Conservation (phyloP, 2,329 filamentous ascomycete genomes). For the Fusarium guadeloupense region DNA sequence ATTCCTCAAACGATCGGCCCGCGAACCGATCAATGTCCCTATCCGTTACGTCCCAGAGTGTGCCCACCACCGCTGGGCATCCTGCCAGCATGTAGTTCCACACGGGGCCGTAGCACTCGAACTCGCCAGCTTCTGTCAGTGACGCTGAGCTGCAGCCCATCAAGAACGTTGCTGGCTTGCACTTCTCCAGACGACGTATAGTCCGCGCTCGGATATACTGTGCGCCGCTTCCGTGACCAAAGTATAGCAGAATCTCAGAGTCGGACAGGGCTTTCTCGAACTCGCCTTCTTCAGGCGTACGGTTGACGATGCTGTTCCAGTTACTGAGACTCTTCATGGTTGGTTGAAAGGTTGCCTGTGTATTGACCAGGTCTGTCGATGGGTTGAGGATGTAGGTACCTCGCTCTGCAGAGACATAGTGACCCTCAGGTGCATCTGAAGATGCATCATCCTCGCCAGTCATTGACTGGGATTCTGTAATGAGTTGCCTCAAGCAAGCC, state of each 20-base stretch:
- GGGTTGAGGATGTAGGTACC: slow-evolving; percentile 92
- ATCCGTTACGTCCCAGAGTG: slow-evolving; percentile 97
- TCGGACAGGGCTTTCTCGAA: slow-evolving; percentile 74
- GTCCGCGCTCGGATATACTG: slow-evolving; percentile 92
- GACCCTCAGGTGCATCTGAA: slow-evolving; percentile 50
- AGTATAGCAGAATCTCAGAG: slow-evolving; percentile 85
- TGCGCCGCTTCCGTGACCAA: slow-evolving; percentile 93
- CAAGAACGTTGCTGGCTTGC: slow-evolving; percentile 80
- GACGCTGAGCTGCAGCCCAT: slow-evolving; percentile 94
- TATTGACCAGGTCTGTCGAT: slow-evolving; percentile 81
- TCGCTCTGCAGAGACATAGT: slow-evolving; percentile 63
- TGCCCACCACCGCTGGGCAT: slow-evolving; percentile 86
- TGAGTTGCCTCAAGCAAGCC: slow-evolving; percentile 78
- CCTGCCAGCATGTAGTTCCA: slow-evolving; percentile 93
- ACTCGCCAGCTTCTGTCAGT: slow-evolving; percentile 80
- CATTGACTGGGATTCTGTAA: slow-evolving; percentile 61
- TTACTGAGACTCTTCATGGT: slow-evolving; percentile 70
- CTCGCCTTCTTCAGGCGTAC: slow-evolving; percentile 77
- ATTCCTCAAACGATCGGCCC: slow-evolving; percentile 79
- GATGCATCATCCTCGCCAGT: slow-evolving; percentile 6
- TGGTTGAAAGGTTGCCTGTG: slow-evolving; percentile 77
- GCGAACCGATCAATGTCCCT: slow-evolving; percentile 96
- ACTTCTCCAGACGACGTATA: slow-evolving; percentile 79
- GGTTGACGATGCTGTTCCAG: slow-evolving; percentile 76
- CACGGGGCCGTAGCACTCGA: slow-evolving; percentile 90